phyloP scores from a whole-genome alignment of 306 rosid genomes.

The Cucumis melo region DNA sequence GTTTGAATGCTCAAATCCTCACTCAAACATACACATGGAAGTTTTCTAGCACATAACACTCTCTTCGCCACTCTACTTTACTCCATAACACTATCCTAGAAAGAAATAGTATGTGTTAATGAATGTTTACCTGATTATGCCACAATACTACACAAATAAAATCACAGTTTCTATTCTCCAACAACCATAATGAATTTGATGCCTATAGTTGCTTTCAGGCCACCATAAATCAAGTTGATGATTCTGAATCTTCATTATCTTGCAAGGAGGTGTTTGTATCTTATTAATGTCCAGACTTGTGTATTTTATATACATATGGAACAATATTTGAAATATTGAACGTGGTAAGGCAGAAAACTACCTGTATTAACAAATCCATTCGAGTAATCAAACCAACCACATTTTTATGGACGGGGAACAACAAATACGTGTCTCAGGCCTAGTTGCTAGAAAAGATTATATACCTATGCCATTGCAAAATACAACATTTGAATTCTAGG shows the following conservation, averaged over 20 bases:
- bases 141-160: too few relatives aligned
- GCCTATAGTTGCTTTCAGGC: too few relatives aligned
- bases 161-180: too few relatives aligned
- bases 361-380: constrained; percentile 86
- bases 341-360: constrained; percentile 10
- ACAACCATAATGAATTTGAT: too few relatives aligned
- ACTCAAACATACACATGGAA: too few relatives aligned
- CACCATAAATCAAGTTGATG: too few relatives aligned
- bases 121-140: too few relatives aligned
- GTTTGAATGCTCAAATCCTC: too few relatives aligned
- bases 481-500: constrained; percentile 12
- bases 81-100: too few relatives aligned
- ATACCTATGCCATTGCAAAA: constrained; percentile 54
- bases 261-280: constrained; percentile 18
- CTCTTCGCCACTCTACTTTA: too few relatives aligned
- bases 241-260: constrained; percentile 45
- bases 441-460: constrained; percentile 93
- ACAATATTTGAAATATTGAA: neutral
- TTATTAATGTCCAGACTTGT: constrained; percentile 1
- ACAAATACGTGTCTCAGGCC: constrained; percentile 92
- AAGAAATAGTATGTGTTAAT: too few relatives aligned
- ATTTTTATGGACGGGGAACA: constrained; percentile 75
- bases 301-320: neutral
- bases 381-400: constrained; percentile 84
- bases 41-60: too few relatives aligned